These are phyloP conservation scores for Delphinella strobiligena DNA, from an alignment of 2,329 filamentous ascomycete genomes.

Conservation along the genomic window DNA sequence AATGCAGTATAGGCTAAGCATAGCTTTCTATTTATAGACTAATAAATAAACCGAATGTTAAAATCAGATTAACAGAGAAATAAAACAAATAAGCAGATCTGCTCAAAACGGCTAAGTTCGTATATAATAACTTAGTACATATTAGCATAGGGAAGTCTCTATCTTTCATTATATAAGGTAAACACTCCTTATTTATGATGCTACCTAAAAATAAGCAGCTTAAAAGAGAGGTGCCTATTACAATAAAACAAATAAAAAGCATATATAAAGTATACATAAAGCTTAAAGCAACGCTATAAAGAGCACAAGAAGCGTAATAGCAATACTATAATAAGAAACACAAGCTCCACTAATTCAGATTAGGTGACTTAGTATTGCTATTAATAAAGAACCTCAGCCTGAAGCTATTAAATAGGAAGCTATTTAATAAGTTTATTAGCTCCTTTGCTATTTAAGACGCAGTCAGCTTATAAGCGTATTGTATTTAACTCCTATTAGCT, in stretches of 20 bases:
- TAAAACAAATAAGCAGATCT: slow-evolving; percentile 4
- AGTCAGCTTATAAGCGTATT: slow-evolving; percentile 7
- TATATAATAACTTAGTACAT: slow-evolving; percentile 7
- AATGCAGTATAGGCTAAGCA: slow-evolving; percentile 7
- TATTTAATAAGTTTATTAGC: slow-evolving; percentile 7
- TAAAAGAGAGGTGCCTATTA: slow-evolving; percentile 3
- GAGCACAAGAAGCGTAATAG: slow-evolving; percentile 1
- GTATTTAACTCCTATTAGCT: slow-evolving; percentile 3
- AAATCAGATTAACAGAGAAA: slow-evolving; percentile 8
- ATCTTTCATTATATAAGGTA: slow-evolving; percentile 6
- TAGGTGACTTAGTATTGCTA: slow-evolving; percentile 8
- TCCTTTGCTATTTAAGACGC: slow-evolving; percentile 7
- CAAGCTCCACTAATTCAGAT: slow-evolving; percentile 2
- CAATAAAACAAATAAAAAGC: slow-evolving; percentile 1
- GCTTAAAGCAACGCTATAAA: too few species aligned
- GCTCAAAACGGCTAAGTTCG: slow-evolving; percentile 3
- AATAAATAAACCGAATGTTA: slow-evolving; percentile 8
- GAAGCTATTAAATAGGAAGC: slow-evolving; percentile 7
- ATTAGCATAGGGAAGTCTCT: neutral
- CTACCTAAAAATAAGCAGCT: slow-evolving; percentile 3
- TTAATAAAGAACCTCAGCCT: slow-evolving; percentile 12
- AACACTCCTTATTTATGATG: slow-evolving; percentile 1
- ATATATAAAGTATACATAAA: slow-evolving; percentile 1
- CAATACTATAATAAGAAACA: slow-evolving; percentile 6
- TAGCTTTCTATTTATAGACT: slow-evolving; percentile 11